Percentiles rank a stretch among this genome's conserved stretches.
Conservation (phyloP, 1,284 basidiomycete genomes). For the Leccinum huronense region DNA sequence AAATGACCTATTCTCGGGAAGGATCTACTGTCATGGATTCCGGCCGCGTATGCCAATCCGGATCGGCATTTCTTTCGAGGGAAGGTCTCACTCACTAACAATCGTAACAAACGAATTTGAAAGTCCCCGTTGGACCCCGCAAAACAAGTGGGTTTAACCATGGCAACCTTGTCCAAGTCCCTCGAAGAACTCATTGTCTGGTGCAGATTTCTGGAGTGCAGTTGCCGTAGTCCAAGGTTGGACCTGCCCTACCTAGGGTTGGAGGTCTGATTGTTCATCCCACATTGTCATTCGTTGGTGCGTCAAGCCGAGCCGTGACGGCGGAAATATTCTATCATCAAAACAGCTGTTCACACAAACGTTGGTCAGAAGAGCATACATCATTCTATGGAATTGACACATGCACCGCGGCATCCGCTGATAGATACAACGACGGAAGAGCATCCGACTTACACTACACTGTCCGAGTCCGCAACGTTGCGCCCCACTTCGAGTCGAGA, state of each 20-base stretch:
- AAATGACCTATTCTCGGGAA: constrained; percentile 24
- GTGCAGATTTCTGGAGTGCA: neutral
- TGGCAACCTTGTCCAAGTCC: neutral
- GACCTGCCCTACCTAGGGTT: neutral
- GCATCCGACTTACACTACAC: constrained; percentile 2
- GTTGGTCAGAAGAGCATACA: constrained; percentile 6
- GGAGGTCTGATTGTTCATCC: neutral
- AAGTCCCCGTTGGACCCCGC: neutral
- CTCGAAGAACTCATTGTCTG: neutral
- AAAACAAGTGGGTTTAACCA: neutral
- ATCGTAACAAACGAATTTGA: constrained; percentile 13
- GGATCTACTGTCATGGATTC: constrained; percentile 19
- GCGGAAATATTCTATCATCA: neutral
- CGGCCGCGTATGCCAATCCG: constrained; percentile 8
- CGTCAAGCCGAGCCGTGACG: neutral
- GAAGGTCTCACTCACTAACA: neutral
- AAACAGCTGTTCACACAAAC: neutral
- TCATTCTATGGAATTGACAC: constrained; percentile 7
- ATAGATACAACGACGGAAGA: constrained; percentile 5
- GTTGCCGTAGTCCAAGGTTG: neutral
- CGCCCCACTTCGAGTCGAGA: neutral
- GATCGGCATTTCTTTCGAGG: neutral
- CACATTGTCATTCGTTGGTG: neutral
- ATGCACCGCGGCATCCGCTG: constrained; percentile 8
- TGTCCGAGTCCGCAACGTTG: neutral